These are phyloP conservation scores for Staphylotrichum longicolle DNA, from an alignment of 495 filamentous ascomycete species.

Conservation along the genomic window DNA sequence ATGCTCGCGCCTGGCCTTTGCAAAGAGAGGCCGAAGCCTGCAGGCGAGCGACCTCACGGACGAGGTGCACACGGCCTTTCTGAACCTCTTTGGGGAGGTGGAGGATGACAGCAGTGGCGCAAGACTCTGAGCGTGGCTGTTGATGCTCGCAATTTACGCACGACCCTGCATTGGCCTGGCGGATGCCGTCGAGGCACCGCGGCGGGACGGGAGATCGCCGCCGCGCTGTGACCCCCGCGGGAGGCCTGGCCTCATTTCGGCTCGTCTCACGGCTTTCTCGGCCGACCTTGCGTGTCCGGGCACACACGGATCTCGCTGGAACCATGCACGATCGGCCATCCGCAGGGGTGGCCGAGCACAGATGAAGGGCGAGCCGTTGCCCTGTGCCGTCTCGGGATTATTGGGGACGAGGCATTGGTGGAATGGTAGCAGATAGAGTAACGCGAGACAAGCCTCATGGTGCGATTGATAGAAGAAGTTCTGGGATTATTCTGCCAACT, in stretches of 20 bases:
- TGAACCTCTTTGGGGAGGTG: constrained; percentile 67
- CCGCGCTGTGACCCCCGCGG: constrained; percentile 12
- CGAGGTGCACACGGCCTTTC: constrained; percentile 79
- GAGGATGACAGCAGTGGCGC: constrained; percentile 25
- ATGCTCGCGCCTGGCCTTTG: constrained; percentile 84
- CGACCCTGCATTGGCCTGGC: constrained; percentile 1
- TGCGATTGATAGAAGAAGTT: too few relatives aligned
- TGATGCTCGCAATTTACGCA: not conserved
- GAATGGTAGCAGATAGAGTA: not conserved
- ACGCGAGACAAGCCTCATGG: not conserved
- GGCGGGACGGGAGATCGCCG: constrained; percentile 11
- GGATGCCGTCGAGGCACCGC: not conserved
- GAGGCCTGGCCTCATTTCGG: constrained; percentile 6
- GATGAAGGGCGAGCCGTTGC: not conserved
- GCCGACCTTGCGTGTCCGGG: constrained; percentile 6
- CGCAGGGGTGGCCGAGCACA: constrained; percentile 8
- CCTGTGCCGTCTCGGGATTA: not conserved
- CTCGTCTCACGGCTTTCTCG: not conserved
- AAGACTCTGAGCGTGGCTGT: constrained; percentile 20
- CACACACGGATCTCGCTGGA: constrained; percentile 5
- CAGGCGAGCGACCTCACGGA: constrained; percentile 95
- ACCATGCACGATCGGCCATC: constrained; percentile 1
- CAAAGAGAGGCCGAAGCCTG: constrained; percentile 80
- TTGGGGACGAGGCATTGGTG: not conserved
- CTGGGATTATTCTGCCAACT: too few relatives aligned